Evolutionary conservation across 805 yeast genomes (phyloP), one percentile per base, ranked within the genome.

Genomic region (Saccharomycopsis schoenii): DNA sequence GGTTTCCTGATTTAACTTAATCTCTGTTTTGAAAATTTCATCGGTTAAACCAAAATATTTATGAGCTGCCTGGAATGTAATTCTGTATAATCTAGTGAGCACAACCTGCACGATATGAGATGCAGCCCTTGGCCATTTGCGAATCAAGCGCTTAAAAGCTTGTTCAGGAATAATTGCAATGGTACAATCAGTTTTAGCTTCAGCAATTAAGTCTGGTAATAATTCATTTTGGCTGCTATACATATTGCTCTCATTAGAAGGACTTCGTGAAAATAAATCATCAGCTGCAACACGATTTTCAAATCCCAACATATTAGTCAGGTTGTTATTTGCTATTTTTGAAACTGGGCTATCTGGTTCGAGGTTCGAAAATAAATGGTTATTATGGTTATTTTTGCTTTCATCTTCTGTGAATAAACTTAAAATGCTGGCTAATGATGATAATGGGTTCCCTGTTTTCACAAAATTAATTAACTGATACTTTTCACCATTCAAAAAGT

Each of bases 61-160:
- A 70, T 92, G 94, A 10, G 94, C 89, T 0, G 97, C 89, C 68
- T 89, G 92, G 72, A 93, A 84, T 0, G 98, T 93, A 9, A 94
- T 97, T 66, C 96, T 82, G 70, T 90, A 89, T 59, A 94, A 77
- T 64, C 96, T 80, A 1, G 96, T 86, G 60, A 93, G 74, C 25
- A 93, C 89, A 83, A 93, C 91, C 67, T 96, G 97, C 14, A 93
- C 93, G 37, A 94, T 92, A 71, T 92, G 97, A 0, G 97, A 89
- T 0, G 97, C 86, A 0, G 97, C 89, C 64, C 88, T 83, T 5
- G 98, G 98, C 69, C 85, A 89, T 67, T 84, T 88, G 37, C 76
- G 70, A 6, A 88, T 85, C 47, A 93, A 79, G 59, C 87, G 76
- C 60, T 82, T 79, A 67, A 93, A 94, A 0, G 97, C 88, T 58